Conservation (phyloP, 2,329 filamentous ascomycete genomes). For the Huntiella abstrusa region DNA sequence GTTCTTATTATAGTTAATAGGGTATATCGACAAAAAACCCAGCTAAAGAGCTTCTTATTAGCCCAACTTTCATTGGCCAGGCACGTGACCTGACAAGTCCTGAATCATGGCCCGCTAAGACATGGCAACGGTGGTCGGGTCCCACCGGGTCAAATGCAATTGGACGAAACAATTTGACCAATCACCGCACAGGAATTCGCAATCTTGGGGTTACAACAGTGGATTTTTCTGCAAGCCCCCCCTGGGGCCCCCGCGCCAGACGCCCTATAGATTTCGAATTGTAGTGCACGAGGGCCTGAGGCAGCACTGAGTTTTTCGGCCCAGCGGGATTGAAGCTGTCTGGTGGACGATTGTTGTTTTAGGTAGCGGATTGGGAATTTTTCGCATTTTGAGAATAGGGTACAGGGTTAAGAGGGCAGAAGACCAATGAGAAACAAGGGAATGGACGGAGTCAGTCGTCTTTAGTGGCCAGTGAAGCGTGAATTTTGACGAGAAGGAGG, state of each 20-base stretch:
- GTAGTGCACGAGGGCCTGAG: constrained; percentile 9
- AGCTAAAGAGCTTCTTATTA: background rate
- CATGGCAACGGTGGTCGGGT: constrained; percentile 7
- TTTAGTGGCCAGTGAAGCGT: too few relatives aligned
- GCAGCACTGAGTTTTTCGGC: constrained; percentile 2
- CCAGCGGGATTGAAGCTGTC: too few relatives aligned
- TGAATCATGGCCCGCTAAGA: background rate
- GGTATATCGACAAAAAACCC: background rate
- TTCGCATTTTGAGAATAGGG: too few relatives aligned
- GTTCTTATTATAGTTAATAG: background rate
- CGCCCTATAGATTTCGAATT: background rate
- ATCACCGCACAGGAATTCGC: constrained; percentile 8
- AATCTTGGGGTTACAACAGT: constrained; percentile 7
- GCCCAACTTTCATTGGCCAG: constrained; percentile 1
- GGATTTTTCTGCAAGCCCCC: background rate
- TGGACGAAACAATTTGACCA: constrained; percentile 3
- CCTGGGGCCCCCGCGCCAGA: too few relatives aligned
- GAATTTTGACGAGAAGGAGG: too few relatives aligned
- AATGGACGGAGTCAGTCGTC: too few relatives aligned
- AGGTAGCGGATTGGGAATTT: too few relatives aligned
- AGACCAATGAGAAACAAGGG: too few relatives aligned
- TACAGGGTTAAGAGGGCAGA: too few relatives aligned
- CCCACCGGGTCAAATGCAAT: constrained; percentile 8
- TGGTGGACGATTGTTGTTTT: too few relatives aligned
- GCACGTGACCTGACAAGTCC: constrained; percentile 2